Conservation (phyloP, 2,329 filamentous ascomycete genomes). For the Colletotrichum sp. region DNA sequence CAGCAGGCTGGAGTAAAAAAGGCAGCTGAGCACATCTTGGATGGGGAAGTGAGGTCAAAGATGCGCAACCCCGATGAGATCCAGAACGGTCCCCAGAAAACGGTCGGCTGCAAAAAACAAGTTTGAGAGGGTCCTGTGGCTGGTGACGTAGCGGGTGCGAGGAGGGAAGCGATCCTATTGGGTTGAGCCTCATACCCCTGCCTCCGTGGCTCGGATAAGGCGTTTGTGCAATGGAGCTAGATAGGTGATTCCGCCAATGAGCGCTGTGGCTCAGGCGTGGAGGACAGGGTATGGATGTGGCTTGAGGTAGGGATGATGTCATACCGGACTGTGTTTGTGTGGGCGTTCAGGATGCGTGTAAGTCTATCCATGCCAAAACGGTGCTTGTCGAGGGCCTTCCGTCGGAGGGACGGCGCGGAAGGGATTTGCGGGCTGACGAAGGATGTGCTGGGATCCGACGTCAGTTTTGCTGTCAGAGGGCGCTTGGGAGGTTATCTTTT, state of each 20-base stretch:
- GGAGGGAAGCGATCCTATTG: background rate
- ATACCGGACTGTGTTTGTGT: background rate
- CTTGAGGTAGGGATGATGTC: constrained; percentile 11
- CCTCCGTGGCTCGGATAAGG: background rate
- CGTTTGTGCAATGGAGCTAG: background rate
- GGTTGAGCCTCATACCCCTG: constrained; percentile 15
- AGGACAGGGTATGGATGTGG: background rate
- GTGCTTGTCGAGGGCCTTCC: background rate
- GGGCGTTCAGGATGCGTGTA: background rate
- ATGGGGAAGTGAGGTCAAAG: background rate
- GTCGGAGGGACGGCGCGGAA: background rate
- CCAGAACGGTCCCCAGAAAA: background rate
- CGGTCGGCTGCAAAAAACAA: constrained; percentile 1
- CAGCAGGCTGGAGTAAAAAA: background rate
- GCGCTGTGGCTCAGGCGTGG: background rate
- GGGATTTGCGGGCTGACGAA: background rate
- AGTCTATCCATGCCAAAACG: background rate
- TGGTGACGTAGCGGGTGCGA: constrained; percentile 14
- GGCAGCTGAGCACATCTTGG: background rate
- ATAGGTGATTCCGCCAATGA: background rate
- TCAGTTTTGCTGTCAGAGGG: background rate
- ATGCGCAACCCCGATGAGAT: background rate
- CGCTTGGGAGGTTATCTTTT: background rate
- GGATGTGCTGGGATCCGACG: background rate
- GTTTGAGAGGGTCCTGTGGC: constrained; percentile 18